Base-by-base conservation (phyloP, 2,329 filamentous ascomycete genomes). In the Stylonectria norvegica region DNA sequence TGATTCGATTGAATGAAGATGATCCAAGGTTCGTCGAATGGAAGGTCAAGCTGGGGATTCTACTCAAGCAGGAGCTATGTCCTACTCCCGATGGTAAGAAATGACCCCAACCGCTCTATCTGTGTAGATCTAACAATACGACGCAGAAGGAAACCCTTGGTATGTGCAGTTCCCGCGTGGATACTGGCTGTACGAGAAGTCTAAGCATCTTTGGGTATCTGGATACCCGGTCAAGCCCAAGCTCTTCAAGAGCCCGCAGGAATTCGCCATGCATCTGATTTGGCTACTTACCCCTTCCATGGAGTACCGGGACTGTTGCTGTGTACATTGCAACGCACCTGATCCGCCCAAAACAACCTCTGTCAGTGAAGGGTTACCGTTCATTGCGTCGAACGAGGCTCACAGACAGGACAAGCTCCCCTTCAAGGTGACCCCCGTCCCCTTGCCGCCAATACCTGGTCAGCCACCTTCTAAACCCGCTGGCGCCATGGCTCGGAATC, bases 211-310 rank as follows among this genome's bases (percentile, higher is more conserved):
- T 15, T 72, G 69, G 62, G 64, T 75, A 4, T 74, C 71, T 5
- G 71, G 71, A 7, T 72, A 73, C 42, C 71, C 71, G 5, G 59
- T 67, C 45, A 72, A 73, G 45, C 53, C 63, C 22, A 74, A 71
- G 53, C 59, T 72, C 5, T 77, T 70, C 53, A 74, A 72, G 54
- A 73, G 69, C 30, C 73, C 74, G 1, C 71, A 75, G 41, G 74
- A 78, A 47, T 75, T 78, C 43, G 71, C 68, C 4, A 60, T 73
- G 7, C 74, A 78, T 45, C 47, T 75, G 17, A 62, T 78, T 34
- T 78, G 73, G 73, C 66, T 78, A 3, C 59, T 72, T 6, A 73
- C 72, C 20, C 53, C 59, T 12, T 75, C 73, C 11, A 62, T 58
- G 43, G 69, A 73, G 50, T 70, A 72, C 33, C 63, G 53, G 31